Evolutionary conservation across 495 filamentous ascomycete genomes (phyloP).

Genomic region (Neurospora sp.): DNA sequence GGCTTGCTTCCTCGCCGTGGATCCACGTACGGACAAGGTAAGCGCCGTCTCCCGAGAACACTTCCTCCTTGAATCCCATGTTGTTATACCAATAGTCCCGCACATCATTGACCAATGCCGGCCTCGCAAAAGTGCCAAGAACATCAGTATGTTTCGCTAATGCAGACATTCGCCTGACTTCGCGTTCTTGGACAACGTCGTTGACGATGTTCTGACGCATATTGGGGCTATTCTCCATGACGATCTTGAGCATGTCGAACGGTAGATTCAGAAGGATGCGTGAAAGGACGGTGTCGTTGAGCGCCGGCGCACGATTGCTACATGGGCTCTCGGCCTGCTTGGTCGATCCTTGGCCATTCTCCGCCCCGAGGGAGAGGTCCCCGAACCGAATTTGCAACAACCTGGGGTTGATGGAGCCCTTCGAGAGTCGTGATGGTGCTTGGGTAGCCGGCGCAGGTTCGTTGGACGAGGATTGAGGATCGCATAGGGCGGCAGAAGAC

Average conservation of each 20-base stretch:
- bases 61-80: slow-evolving; percentile 38
- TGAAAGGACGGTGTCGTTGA: slow-evolving; percentile 37
- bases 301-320: slow-evolving; percentile 3
- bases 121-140: slow-evolving; percentile 9
- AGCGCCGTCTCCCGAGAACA: slow-evolving; percentile 19
- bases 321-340: neutral
- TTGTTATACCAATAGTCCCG: slow-evolving; percentile 19
- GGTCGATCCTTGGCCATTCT: neutral
- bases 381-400: slow-evolving; percentile 58
- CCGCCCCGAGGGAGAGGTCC: slow-evolving; percentile 33
- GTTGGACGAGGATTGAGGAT: slow-evolving; percentile 3
- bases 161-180: slow-evolving; percentile 32
- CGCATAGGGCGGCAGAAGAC: neutral
- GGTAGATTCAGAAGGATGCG: slow-evolving; percentile 56
- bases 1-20: neutral
- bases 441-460: slow-evolving; percentile 17
- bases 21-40: slow-evolving; percentile 21
- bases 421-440: slow-evolving; percentile 26
- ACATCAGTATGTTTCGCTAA: slow-evolving; percentile 24
- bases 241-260: slow-evolving; percentile 44
- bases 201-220: slow-evolving; percentile 36
- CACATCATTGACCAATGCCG: slow-evolving; percentile 8
- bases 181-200: slow-evolving; percentile 50
- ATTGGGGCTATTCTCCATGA: slow-evolving; percentile 42
- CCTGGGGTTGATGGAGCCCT: neutral